phyloP scores from a whole-genome alignment of 306 rosid species.

The Malus orientalis region DNA sequence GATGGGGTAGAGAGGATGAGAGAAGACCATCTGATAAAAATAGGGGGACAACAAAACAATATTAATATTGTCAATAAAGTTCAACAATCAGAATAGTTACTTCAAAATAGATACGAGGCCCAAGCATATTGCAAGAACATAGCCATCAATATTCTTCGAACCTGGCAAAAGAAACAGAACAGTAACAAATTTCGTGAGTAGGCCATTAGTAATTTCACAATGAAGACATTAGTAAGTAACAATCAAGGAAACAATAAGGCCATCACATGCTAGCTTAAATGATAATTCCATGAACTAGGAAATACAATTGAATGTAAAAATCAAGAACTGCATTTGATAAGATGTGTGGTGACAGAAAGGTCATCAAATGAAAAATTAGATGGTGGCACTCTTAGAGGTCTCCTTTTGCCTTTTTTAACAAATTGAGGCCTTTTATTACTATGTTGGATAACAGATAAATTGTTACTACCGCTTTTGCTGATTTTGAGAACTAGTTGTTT shows the following conservation, averaged over 20 bases:
- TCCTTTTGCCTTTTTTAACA: not conserved
- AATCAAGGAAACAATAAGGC: not conserved
- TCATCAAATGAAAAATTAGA: not conserved
- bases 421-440: not conserved
- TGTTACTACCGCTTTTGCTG: not conserved
- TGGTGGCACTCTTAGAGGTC: not conserved
- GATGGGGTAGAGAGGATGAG: not conserved
- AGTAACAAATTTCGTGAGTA: not conserved
- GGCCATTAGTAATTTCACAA: not conserved
- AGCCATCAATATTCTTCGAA: slow-evolving; percentile 56
- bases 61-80: not conserved
- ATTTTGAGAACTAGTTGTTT: not conserved
- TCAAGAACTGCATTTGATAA: not conserved
- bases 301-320: not conserved
- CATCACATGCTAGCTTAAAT: not conserved
- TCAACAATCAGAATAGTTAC: slow-evolving; percentile 40
- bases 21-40: not conserved
- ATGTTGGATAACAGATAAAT: not conserved
- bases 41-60: not conserved
- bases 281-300: not conserved
- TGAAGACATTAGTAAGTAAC: not conserved
- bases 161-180: slow-evolving; percentile 36
- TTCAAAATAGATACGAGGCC: slow-evolving; percentile 78
- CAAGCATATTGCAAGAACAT: slow-evolving; percentile 70
- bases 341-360: not conserved